Base-by-base conservation (phyloP, 495 filamentous ascomycete species). In the Tetracladium marchalianum region DNA sequence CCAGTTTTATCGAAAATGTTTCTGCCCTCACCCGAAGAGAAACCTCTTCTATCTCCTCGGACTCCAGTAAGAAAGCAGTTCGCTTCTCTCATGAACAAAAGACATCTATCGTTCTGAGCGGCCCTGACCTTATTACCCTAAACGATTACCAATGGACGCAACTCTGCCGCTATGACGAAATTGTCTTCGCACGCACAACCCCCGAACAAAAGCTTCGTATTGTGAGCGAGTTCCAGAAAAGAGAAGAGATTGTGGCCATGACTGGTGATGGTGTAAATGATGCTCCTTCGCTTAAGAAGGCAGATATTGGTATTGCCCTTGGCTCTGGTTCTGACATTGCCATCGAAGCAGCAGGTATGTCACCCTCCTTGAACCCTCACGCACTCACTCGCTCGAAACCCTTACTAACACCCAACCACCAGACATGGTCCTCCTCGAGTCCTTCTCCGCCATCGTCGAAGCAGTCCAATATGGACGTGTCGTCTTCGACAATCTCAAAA, bases 171-270 rank as follows among this genome's bases (percentile, higher is more conserved):
- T 84, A 82, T 44, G 59, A 72, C 11, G 79, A 81, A 46, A 76
- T 82, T 31, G 77, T 84, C 32, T 85, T 85, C 54, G 75, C 81
- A 8, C 69, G 81, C 0, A 86, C 83, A 4, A 86, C 80, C 0
- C 81, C 82, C 0, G 84, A 88, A 52, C 84, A 87, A 48, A 88
- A 87, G 51, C 69, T 86, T 2, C 75, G 80, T 16, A 86, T 87
- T 46, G 81, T 89, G 11, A 71, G 71, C 18, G 80, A 84, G 46
- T 72, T 87, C 38, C 80, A 81, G 49, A 55, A 63, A 1, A 63
- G 75, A 11, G 66, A 69, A 5, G 65, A 57, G 18, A 54, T 62
- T 16, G 61, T 64, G 7, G 59, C 46, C 18, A 73, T 79, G 69
- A 76, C 75, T 0, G 75, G 77, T 1, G 73, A 78, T 50, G 76